phyloP scores from a whole-genome alignment of 257 asterid genomes.

The Craterostigma plantagineum region DNA sequence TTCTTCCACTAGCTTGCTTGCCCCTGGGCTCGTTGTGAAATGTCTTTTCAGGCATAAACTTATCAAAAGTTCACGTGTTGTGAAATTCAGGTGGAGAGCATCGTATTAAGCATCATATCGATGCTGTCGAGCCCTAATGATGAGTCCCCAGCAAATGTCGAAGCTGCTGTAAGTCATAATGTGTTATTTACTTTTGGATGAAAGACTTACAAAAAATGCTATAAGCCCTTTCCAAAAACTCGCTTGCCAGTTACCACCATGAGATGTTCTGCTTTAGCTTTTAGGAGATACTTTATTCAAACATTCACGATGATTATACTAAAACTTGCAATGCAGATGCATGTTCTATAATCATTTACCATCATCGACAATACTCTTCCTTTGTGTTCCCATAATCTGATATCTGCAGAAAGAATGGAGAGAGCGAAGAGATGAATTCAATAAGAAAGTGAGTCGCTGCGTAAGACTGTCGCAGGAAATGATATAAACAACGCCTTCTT shows the following conservation, averaged over 20 bases:
- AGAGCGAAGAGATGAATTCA: constrained; percentile 75
- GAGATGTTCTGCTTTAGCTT: neutral
- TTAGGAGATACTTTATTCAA: too few relatives aligned
- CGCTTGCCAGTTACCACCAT: too few relatives aligned
- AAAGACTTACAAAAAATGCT: too few relatives aligned
- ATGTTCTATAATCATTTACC: neutral
- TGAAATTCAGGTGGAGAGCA: constrained; percentile 88
- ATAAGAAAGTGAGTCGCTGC: constrained; percentile 84
- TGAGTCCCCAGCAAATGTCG: constrained; percentile 94
- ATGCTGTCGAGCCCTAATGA: constrained; percentile 97
- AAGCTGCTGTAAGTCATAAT: constrained; percentile 93
- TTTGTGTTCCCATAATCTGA: neutral
- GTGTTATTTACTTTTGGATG: neutral
- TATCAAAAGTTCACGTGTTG: too few relatives aligned
- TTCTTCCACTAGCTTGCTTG: too few relatives aligned
- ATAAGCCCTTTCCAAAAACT: too few relatives aligned
- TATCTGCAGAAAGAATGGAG: constrained; percentile 87
- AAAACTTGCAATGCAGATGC: neutral
- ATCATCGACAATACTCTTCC: neutral
- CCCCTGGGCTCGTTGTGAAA: too few relatives aligned
- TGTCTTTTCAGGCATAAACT: too few relatives aligned
- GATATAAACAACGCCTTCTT: constrained; percentile 21
- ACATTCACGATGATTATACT: neutral
- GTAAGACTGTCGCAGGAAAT: constrained; percentile 87
- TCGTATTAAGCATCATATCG: constrained; percentile 89